Base-by-base conservation (phyloP, 768 basidiomycete species). In the Trametopsis cervina region DNA sequence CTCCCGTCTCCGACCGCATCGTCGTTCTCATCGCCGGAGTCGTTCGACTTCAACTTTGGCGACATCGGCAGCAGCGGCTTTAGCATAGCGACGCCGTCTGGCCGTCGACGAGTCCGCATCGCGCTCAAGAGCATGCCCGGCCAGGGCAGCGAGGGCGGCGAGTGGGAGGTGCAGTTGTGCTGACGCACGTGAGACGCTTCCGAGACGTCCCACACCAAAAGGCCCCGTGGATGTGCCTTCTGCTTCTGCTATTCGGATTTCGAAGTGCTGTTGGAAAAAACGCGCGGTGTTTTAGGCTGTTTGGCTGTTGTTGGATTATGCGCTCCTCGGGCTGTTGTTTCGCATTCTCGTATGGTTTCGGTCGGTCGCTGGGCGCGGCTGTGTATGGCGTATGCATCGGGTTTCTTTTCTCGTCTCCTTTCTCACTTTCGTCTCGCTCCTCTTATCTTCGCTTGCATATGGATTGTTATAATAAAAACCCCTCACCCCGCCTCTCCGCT, bases 151-250 rank as follows among this genome's bases (percentile, higher is more conserved):
- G 80, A 83, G 61, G 81, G 81, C 40, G 84, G 83, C 52, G 84
- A 85, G 67, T 86, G 85, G 84, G 84, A 88, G 63, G 82, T 88
- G 40, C 77, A 83, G 60, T 69, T 85, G 44, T 84, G 81, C 63
- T 85, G 46, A 56, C 61, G 21, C 48, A 40, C 21, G 42, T 39
- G 18, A 39, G 18, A 39, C 18, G 18, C 29, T 7, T 33, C 29
- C 29, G 9, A n/a, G n/a, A n/a, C 15, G 9, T 15, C 29, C 15
- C 29, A 33, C 29, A 33, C 29, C 7, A 33, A 33, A 33, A 33
- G 9, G 29, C 7, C 29, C 7, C 29, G 15, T 7, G 29, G 9
- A 15, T 7, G 29, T 33, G 29, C 15, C 15, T 33, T 7, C 7
- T 33, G 29, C 15, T 33, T 33, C 15, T 15, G 29, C 29, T 33